phyloP scores from a whole-genome alignment of 2,329 filamentous ascomycete genomes.

The Botrytis sinoallii region DNA sequence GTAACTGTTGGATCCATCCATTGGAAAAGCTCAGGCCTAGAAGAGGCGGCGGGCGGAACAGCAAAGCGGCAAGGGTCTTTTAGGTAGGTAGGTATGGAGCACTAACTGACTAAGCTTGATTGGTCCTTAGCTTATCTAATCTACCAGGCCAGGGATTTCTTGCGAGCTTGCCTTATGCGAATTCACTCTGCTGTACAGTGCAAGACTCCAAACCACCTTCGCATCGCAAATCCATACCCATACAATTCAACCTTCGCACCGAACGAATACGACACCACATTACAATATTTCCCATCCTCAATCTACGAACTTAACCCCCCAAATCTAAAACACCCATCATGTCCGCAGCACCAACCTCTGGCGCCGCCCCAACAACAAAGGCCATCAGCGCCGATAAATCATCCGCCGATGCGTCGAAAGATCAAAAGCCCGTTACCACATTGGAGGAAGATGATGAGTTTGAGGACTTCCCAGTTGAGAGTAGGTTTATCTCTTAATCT shows the following conservation, averaged over 20 bases:
- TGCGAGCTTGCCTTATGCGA: neutral
- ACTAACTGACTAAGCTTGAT: neutral
- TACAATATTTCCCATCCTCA: neutral
- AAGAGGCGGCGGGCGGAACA: neutral
- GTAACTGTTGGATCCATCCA: neutral
- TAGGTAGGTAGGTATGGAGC: neutral
- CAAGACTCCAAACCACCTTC: neutral
- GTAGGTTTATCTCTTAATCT: constrained; percentile 47
- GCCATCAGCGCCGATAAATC: constrained; percentile 29
- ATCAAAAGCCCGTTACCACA: constrained; percentile 50
- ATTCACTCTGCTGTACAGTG: neutral
- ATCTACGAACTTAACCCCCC: neutral
- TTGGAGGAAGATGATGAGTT: constrained; percentile 99
- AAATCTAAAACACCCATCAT: constrained; percentile 22
- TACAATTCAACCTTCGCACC: neutral
- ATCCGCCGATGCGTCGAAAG: constrained; percentile 38
- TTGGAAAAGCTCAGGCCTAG: neutral
- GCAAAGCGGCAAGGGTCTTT: neutral
- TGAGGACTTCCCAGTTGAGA: constrained; percentile 96
- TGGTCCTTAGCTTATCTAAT: neutral
- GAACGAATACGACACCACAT: neutral
- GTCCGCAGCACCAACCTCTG: constrained; percentile 37
- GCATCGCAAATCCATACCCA: neutral
- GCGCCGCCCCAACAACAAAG: constrained; percentile 30
- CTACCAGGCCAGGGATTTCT: constrained; percentile 4